Evolutionary conservation across 441 rosid species (phyloP).

Genomic region (Adansonia gregorii): DNA sequence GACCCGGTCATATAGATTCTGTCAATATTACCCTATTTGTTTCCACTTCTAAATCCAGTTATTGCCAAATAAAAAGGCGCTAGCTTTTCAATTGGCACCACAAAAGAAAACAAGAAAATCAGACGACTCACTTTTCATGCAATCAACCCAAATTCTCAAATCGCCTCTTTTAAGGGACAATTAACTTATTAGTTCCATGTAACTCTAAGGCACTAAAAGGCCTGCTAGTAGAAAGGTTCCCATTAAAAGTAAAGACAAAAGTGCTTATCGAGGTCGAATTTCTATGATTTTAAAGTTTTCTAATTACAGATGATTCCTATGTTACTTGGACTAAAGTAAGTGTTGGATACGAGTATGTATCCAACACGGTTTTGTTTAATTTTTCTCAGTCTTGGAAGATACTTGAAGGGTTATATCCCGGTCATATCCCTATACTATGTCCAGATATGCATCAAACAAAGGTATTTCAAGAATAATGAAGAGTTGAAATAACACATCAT

Average conservation of each 20-base stretch:
- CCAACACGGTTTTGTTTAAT: no score
- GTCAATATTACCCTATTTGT: neutral
- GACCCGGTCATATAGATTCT: slow-evolving; percentile 4
- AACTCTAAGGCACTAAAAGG: neutral
- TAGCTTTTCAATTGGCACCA: neutral
- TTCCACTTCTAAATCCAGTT: neutral
- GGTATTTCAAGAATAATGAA: no score
- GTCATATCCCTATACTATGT: no score
- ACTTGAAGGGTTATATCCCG: no score
- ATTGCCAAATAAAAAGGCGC: neutral
- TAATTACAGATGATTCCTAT: neutral
- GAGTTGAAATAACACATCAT: neutral
- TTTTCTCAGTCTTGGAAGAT: no score
- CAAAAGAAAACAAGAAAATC: neutral
- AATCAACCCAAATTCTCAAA: neutral
- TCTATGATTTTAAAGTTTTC: neutral
- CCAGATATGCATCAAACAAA: no score
- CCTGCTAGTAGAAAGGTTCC: neutral
- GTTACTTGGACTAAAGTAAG: no score
- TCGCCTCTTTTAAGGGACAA: neutral
- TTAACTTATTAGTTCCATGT: no score
- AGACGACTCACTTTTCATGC: neutral
- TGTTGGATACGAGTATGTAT: no score
- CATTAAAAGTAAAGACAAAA: neutral
- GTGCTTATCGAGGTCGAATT: neutral